phyloP scores from a whole-genome alignment of 495 filamentous ascomycete genomes.

The Penicillium dipodomyicola region DNA sequence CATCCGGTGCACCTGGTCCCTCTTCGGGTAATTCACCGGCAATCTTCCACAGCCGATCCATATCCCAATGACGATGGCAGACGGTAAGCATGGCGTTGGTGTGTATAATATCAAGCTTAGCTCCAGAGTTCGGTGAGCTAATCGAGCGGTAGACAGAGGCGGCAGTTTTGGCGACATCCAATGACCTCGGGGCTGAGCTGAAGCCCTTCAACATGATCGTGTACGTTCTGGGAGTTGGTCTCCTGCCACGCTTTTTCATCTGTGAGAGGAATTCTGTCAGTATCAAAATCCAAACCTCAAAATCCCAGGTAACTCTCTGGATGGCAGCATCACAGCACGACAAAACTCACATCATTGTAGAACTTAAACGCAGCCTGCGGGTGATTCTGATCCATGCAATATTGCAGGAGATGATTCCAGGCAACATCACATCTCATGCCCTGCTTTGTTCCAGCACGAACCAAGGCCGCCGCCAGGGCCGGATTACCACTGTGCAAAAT shows the following conservation, averaged over 20 bases:
- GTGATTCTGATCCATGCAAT: conserved; percentile 57
- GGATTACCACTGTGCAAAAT: conserved; percentile 53
- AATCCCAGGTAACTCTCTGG: background rate
- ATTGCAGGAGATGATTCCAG: conserved; percentile 85
- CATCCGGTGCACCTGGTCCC: conserved; percentile 60
- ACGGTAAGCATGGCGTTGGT: conserved; percentile 82
- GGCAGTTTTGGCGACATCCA: conserved; percentile 57
- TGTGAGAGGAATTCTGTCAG: conserved; percentile 32
- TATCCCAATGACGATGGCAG: conserved; percentile 64
- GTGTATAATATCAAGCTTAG: conserved; percentile 72
- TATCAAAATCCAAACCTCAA: conserved; percentile 2
- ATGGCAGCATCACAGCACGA: background rate
- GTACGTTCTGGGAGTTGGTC: conserved; percentile 73
- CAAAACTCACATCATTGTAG: conserved; percentile 72
- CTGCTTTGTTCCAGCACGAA: conserved; percentile 61
- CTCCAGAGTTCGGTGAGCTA: conserved; percentile 49
- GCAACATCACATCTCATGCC: conserved; percentile 60
- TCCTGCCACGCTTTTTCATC: conserved; percentile 90
- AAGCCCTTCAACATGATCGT: conserved; percentile 80
- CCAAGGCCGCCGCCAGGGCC: conserved; percentile 61
- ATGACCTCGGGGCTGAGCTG: conserved; percentile 47
- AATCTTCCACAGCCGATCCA: conserved; percentile 74
- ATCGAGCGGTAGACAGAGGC: conserved; percentile 72
- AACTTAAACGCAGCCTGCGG: conserved; percentile 65
- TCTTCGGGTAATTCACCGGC: conserved; percentile 61